Percentiles rank a stretch among this genome's conserved stretches.
These are phyloP conservation scores for Cercospora canescens DNA, from an alignment of 2,329 filamentous ascomycete species.

Conservation along the genomic window DNA sequence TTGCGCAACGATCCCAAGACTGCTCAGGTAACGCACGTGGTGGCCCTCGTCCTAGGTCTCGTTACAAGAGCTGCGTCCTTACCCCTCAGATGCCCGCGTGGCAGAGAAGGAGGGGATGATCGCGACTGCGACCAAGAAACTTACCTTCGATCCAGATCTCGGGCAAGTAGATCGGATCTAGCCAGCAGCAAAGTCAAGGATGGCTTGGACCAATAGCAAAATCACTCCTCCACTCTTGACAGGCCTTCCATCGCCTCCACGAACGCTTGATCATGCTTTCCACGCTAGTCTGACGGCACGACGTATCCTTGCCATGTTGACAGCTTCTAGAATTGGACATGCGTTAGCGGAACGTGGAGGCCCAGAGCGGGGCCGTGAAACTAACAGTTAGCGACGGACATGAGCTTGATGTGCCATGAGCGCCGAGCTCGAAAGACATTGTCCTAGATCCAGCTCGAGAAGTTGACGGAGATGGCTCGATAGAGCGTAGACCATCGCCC, in stretches of 20 bases:
- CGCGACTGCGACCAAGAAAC: background rate
- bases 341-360: background rate
- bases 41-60: background rate
- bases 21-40: background rate
- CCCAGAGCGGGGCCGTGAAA: background rate
- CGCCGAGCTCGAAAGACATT: background rate
- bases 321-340: background rate
- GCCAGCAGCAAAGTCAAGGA: background rate
- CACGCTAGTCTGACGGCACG: background rate
- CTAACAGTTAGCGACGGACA: background rate
- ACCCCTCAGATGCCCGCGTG: background rate
- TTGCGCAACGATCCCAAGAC: background rate
- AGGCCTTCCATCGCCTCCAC: background rate
- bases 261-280: background rate
- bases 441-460: background rate
- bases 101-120: background rate
- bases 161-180: background rate
- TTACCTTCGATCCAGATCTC: background rate
- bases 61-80: background rate
- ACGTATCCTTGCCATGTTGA: background rate
- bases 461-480: background rate
- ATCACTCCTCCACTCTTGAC: background rate
- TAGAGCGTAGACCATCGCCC: too few relatives aligned
- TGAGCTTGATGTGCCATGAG: background rate
- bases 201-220: background rate